Conservation (phyloP, 2,329 filamentous ascomycete species). For the Venturia carpophila region DNA sequence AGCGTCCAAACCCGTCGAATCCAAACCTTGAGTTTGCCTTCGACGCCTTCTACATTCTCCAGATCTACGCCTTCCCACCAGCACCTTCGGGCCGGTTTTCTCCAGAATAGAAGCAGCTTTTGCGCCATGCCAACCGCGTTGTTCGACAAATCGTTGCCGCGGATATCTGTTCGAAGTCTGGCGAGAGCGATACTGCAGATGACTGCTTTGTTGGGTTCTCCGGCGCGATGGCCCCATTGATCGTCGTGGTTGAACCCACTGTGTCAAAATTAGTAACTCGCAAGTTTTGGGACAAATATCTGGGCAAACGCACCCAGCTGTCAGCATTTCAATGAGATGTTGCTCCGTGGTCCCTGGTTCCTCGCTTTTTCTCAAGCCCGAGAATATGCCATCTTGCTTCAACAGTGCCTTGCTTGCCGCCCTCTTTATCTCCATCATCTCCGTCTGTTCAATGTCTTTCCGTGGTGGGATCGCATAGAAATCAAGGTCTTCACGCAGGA, state of each 20-base stretch:
- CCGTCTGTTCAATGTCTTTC: slow-evolving; percentile 70
- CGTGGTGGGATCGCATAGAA: slow-evolving; percentile 93
- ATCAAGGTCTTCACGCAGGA: slow-evolving; percentile 89
- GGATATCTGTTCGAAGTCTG: slow-evolving; percentile 83
- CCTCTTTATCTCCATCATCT: slow-evolving; percentile 95
- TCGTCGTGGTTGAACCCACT: slow-evolving; percentile 97
- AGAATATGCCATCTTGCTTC: slow-evolving; percentile 90
- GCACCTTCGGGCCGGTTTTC: slow-evolving; percentile 89
- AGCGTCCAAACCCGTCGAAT: slow-evolving; percentile 96
- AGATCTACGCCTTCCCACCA: slow-evolving; percentile 99
- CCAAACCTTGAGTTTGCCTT: slow-evolving; percentile 94
- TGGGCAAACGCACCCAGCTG: slow-evolving; percentile 67
- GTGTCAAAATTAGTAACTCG: slow-evolving; percentile 14
- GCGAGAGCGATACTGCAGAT: slow-evolving; percentile 94
- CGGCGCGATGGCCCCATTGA: slow-evolving; percentile 90
- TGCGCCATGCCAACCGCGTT: slow-evolving; percentile 94
- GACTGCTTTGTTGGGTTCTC: slow-evolving; percentile 95
- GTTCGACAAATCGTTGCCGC: slow-evolving; percentile 61
- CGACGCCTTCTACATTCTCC: slow-evolving; percentile 78
- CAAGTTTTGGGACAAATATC: neutral
- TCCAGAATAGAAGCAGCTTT: slow-evolving; percentile 94
- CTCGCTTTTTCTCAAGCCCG: slow-evolving; percentile 86
- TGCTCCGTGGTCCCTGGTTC: slow-evolving; percentile 95
- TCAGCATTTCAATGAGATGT: slow-evolving; percentile 98
- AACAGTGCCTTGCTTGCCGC: slow-evolving; percentile 81